phyloP scores from a whole-genome alignment of 2,329 filamentous ascomycete species.

The Ceratocystis papillata region DNA sequence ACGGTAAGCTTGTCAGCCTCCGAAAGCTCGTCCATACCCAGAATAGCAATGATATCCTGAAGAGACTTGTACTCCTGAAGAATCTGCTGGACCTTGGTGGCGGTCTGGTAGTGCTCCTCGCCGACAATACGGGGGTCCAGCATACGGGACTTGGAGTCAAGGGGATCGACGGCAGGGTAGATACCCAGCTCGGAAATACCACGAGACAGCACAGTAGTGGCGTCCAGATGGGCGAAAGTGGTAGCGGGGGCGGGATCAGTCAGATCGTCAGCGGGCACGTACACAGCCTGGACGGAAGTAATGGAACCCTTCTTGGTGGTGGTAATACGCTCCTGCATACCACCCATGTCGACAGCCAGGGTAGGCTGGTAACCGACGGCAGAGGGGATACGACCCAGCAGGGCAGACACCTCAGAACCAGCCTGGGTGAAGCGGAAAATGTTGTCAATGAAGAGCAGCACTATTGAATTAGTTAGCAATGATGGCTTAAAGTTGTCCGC shows the following conservation, averaged over 20 bases:
- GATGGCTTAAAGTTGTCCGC: not conserved
- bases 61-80: slow-evolving; percentile 99
- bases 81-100: slow-evolving; percentile 94
- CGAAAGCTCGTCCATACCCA: slow-evolving; percentile 99
- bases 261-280: slow-evolving; percentile 99
- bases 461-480: slow-evolving; percentile 33
- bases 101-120: slow-evolving; percentile 93
- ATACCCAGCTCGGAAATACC: slow-evolving; percentile 99
- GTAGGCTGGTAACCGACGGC: slow-evolving; percentile 99
- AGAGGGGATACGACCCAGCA: slow-evolving; percentile 98
- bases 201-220: slow-evolving; percentile 99
- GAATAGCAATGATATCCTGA: slow-evolving; percentile 99
- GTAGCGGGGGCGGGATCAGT: slow-evolving; percentile 98
- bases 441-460: slow-evolving; percentile 99
- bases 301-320: slow-evolving; percentile 99
- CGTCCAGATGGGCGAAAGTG: slow-evolving; percentile 99
- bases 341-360: slow-evolving; percentile 96
- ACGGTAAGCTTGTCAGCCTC: slow-evolving; percentile 99
- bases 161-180: slow-evolving; percentile 98
- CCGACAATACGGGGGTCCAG: slow-evolving; percentile 97
- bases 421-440: slow-evolving; percentile 99
- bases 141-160: slow-evolving; percentile 99
- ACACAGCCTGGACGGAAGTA: slow-evolving; percentile 99
- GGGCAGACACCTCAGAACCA: slow-evolving; percentile 98
- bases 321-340: slow-evolving; percentile 99